phyloP scores from a whole-genome alignment of 805 yeast genomes.

The Cyberlindnera veronae region DNA sequence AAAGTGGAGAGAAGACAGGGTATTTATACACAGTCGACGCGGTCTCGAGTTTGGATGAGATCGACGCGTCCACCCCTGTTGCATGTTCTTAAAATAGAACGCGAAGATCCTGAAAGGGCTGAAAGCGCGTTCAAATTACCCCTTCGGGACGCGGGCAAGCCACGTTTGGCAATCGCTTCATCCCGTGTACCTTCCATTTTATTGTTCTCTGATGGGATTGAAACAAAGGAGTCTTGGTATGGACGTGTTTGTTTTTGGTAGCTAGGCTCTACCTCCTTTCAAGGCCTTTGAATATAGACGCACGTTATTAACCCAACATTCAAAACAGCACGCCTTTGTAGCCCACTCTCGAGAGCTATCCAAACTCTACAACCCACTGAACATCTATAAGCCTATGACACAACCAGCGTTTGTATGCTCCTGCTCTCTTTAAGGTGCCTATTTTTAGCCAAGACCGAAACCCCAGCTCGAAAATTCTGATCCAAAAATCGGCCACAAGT shows the following conservation, averaged over 20 bases:
- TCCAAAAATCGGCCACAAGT: neutral
- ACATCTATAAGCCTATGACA: too few relatives aligned
- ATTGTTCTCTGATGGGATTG: too few relatives aligned
- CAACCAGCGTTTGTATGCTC: too few relatives aligned
- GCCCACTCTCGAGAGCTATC: too few relatives aligned
- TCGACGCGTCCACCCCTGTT: too few relatives aligned
- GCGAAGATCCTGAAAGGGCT: neutral
- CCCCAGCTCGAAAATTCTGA: slow-evolving; percentile 1
- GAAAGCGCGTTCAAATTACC: neutral
- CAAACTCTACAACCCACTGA: too few relatives aligned
- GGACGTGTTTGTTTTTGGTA: too few relatives aligned
- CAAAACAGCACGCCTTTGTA: too few relatives aligned
- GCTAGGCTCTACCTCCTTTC: too few relatives aligned
- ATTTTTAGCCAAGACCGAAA: slow-evolving; percentile 4
- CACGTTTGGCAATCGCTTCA: neutral
- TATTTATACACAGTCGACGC: neutral
- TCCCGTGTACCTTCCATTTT: neutral
- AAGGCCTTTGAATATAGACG: too few relatives aligned
- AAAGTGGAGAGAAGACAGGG: neutral
- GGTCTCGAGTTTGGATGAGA: slow-evolving; percentile 1
- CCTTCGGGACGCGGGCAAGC: neutral
- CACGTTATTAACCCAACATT: too few relatives aligned
- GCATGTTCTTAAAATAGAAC: slow-evolving; percentile 2
- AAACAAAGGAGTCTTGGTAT: too few relatives aligned
- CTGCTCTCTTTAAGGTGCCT: neutral